phyloP scores from a whole-genome alignment of 352 stramenopile species.

The Globisporangium alternatum region DNA sequence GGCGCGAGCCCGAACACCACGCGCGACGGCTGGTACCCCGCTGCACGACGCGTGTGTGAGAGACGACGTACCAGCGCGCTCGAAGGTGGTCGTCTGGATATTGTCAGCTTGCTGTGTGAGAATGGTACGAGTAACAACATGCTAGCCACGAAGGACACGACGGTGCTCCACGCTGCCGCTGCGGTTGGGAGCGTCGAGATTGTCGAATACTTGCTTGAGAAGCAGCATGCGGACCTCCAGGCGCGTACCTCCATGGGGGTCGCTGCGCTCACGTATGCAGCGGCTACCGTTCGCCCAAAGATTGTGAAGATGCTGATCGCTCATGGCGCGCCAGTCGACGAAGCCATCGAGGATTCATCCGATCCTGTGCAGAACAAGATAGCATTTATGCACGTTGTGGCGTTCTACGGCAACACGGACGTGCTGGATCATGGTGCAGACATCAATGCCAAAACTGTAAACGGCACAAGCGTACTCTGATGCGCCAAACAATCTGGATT shows the following conservation, averaged over 20 bases:
- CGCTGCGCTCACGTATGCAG: conserved; percentile 6
- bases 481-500: conserved; percentile 1
- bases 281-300: not conserved
- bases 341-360: not conserved
- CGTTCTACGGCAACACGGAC: not conserved
- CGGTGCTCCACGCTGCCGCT: conserved; percentile 11
- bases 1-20: too few relatives aligned
- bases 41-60: too few relatives aligned
- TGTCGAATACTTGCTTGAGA: conserved; percentile 1
- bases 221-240: not conserved
- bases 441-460: conserved; percentile 5
- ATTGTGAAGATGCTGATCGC: conserved; percentile 5
- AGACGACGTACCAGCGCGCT: not conserved
- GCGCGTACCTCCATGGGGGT: conserved; percentile 3
- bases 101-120: conserved; percentile 3
- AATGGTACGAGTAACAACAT: conserved; percentile 5
- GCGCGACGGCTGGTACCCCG: too few relatives aligned
- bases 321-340: not conserved
- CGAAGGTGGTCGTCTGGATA: conserved; percentile 3
- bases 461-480: conserved; percentile 9
- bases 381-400: not conserved
- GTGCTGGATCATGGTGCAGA: conserved; percentile 10
- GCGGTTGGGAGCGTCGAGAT: not conserved
- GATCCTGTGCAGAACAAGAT: not conserved
- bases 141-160: conserved; percentile 7